Base-by-base conservation (phyloP, 306 rosid species). In the Casuarina cunninghamiana region DNA sequence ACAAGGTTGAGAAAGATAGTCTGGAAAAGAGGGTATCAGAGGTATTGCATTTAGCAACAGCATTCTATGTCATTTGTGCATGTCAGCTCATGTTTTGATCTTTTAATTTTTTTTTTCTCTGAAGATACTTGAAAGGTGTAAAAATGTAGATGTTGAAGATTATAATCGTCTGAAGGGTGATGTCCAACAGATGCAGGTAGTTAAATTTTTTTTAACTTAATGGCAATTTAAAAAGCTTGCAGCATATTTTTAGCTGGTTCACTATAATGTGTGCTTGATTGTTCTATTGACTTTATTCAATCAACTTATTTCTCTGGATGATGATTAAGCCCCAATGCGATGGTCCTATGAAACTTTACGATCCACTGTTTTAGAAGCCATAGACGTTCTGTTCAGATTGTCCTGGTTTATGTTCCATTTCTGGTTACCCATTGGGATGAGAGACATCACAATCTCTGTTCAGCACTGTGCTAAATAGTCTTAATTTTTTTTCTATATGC, bases 121-220 rank as follows among this genome's bases (percentile, higher is more conserved):
- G 19, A 80, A 95, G 99, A 77, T 95, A 77, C 90, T 85, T 62
- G 97, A 88, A 75, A 91, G 82, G 83, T 77, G 83, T 80, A 93
- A 84, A 79, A 80, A 84, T 77, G 72, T 95, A 71, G 93, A 95
- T 75, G 83, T 80, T 50, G 96, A 93, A 50, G 99, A 95, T 76
- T 95, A 89, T 84, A 88, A 82, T 77, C 94, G 90, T 68, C 66
- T 88, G 79, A 95, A 91, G 88, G 84, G 77, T 16, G 88, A 87
- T 57, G 90, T 83, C 85, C 84, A 62, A 76, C 91, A 83, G 70
- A 50, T 89, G 91, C 84, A 86, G 99, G 99, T 95, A 60, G 37
- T 78, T 49, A 68, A 48, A 8, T 4, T 35, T 65, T 5, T 44
- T 66, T 21, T 38, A 17, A 39, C 35, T 3, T 42, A 16, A 2